Evolutionary conservation across 139 green algal species (phyloP).

Genomic region (Auxenochlorella pyrenoidosa): DNA sequence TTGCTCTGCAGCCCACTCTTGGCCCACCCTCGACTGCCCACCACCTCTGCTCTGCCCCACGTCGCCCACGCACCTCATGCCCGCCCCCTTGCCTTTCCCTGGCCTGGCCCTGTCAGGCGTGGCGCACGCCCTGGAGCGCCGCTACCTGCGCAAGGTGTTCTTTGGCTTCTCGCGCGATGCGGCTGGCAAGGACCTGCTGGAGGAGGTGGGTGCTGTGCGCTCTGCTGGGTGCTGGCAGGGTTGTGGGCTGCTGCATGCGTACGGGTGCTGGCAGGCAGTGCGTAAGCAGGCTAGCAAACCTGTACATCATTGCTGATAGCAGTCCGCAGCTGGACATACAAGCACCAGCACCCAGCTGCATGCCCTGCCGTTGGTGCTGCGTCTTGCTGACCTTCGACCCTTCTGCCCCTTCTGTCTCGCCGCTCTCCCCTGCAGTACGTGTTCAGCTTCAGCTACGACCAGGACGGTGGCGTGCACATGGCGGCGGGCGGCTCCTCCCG

Average conservation of each 20-base stretch:
- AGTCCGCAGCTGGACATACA: too few relatives aligned
- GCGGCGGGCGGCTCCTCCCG: background rate
- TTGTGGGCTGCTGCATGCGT: too few relatives aligned
- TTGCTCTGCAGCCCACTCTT: background rate
- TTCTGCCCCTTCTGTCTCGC: background rate
- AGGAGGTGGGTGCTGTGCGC: constrained; percentile 59
- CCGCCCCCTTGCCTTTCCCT: too few relatives aligned
- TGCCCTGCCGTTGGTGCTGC: background rate
- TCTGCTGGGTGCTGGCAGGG: background rate
- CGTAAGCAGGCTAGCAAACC: too few relatives aligned
- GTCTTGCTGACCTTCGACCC: background rate
- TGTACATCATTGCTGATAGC: too few relatives aligned
- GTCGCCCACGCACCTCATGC: background rate
- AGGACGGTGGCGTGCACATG: constrained; percentile 40
- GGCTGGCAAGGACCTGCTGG: constrained; percentile 70
- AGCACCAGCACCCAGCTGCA: too few relatives aligned
- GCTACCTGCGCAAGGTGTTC: constrained; percentile 77
- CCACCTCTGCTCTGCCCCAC: background rate
- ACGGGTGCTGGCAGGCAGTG: too few relatives aligned
- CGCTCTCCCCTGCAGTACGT: constrained; percentile 75
- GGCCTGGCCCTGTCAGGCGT: constrained; percentile 58
- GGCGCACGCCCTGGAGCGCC: constrained; percentile 68
- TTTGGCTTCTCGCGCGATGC: constrained; percentile 80
- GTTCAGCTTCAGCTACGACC: constrained; percentile 76
- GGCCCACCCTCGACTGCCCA: background rate